phyloP scores from a whole-genome alignment of 2,329 filamentous ascomycete genomes.

The Thelonectria rubi region DNA sequence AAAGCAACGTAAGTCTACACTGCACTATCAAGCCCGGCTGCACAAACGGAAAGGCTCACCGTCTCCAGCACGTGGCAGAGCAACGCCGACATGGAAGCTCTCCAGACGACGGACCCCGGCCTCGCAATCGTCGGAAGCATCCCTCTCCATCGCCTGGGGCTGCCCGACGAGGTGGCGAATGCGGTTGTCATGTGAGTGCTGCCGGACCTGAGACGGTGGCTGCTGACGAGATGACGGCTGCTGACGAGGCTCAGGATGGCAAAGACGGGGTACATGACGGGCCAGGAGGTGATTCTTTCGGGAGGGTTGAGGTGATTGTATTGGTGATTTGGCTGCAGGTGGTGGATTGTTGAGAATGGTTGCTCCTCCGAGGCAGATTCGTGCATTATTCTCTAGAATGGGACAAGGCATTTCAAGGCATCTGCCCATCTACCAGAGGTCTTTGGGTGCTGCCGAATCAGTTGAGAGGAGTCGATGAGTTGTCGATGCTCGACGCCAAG shows the following conservation, averaged over 20 bases:
- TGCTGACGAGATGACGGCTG: background rate
- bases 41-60: background rate
- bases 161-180: constrained; percentile 48
- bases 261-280: constrained; percentile 31
- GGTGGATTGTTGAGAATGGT: no score
- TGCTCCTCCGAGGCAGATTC: no score
- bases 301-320: constrained; percentile 25
- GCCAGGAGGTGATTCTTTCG: constrained; percentile 27
- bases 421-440: no score
- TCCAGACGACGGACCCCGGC: constrained; percentile 45
- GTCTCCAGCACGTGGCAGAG: constrained; percentile 43
- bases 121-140: constrained; percentile 48
- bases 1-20: constrained; percentile 39
- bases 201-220: rapidly evolving
- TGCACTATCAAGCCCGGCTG: background rate
- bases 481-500: no score
- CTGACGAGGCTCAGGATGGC: constrained; percentile 18
- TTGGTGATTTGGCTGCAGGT: background rate
- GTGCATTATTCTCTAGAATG: no score
- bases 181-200: constrained; percentile 46
- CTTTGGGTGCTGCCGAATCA: no score
- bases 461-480: no score
- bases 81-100: constrained; percentile 42
- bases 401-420: no score
- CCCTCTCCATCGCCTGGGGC: constrained; percentile 47